phyloP scores from a whole-genome alignment of 1,284 basidiomycete species.

The Trametes sp. region DNA sequence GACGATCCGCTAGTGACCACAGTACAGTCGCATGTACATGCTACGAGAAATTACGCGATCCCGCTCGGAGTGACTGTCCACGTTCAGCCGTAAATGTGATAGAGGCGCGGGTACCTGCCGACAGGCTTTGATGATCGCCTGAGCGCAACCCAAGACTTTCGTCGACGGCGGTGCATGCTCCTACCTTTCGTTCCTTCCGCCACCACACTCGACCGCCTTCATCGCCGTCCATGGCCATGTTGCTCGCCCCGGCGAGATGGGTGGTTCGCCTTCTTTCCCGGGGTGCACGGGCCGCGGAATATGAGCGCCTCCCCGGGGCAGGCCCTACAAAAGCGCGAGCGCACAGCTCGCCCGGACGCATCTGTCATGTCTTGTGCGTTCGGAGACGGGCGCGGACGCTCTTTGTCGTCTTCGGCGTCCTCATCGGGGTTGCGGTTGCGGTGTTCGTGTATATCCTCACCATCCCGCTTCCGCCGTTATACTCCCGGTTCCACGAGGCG shows the following conservation, averaged over 20 bases:
- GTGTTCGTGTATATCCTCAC: constrained; percentile 17
- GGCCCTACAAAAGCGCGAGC: neutral
- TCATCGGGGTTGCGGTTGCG: neutral
- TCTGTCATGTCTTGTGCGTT: constrained; percentile 1
- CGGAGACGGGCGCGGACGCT: constrained; percentile 13
- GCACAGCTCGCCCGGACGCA: neutral
- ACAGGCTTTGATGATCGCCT: neutral
- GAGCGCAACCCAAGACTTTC: neutral
- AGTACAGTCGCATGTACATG: too few species aligned
- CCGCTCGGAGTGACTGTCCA: too few species aligned
- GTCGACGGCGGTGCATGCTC: neutral
- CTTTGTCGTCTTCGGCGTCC: constrained; percentile 14
- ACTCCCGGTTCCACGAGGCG: constrained; percentile 50
- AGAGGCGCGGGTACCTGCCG: neutral
- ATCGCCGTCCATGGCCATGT: neutral
- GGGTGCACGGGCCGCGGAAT: neutral
- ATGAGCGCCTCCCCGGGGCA: constrained; percentile 14
- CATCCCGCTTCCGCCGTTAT: constrained; percentile 51
- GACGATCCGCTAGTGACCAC: too few species aligned
- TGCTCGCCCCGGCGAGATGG: constrained; percentile 6
- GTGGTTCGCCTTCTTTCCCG: neutral
- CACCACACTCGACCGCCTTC: too few species aligned
- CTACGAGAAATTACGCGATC: too few species aligned
- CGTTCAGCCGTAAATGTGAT: neutral
- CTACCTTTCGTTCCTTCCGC: neutral